These are phyloP conservation scores for Aspergillus japonicus DNA, from an alignment of 2,329 filamentous ascomycete species.

Conservation along the genomic window DNA sequence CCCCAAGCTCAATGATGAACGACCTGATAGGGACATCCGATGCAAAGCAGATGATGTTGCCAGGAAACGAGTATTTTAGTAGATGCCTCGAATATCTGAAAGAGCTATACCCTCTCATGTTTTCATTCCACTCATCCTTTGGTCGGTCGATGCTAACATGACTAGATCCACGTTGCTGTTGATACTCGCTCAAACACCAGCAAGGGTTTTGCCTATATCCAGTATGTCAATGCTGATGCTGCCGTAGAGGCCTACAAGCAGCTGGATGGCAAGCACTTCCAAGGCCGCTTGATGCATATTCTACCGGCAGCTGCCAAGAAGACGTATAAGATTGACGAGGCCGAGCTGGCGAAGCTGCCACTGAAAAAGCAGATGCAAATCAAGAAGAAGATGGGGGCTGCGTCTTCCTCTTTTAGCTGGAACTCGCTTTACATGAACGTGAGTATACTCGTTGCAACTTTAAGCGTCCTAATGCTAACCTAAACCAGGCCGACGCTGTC, in stretches of 20 bases:
- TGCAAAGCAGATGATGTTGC: conserved; percentile 89
- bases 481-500: conserved; percentile 68
- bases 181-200: conserved; percentile 67
- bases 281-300: conserved; percentile 88
- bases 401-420: conserved; percentile 85
- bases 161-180: conserved; percentile 80
- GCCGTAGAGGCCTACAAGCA: conserved; percentile 77
- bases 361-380: conserved; percentile 93
- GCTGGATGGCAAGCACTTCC: conserved; percentile 82
- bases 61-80: conserved; percentile 94
- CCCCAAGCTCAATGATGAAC: conserved; percentile 74
- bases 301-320: conserved; percentile 81
- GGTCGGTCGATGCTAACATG: conserved; percentile 42
- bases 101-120: conserved; percentile 35
- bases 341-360: conserved; percentile 83
- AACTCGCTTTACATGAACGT: conserved; percentile 99
- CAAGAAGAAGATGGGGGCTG: conserved; percentile 76
- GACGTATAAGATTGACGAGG: conserved; percentile 80
- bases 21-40: conserved; percentile 99
- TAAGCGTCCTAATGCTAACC: conserved; percentile 19
- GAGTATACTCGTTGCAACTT: conserved; percentile 25
- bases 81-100: conserved; percentile 96
- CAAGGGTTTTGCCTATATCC: conserved; percentile 89
- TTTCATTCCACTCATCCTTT: conserved; percentile 28
- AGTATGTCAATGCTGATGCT: conserved; percentile 68